These are phyloP conservation scores for Astrothelium macrocarpum DNA, from an alignment of 495 filamentous ascomycete genomes.

Conservation along the genomic window DNA sequence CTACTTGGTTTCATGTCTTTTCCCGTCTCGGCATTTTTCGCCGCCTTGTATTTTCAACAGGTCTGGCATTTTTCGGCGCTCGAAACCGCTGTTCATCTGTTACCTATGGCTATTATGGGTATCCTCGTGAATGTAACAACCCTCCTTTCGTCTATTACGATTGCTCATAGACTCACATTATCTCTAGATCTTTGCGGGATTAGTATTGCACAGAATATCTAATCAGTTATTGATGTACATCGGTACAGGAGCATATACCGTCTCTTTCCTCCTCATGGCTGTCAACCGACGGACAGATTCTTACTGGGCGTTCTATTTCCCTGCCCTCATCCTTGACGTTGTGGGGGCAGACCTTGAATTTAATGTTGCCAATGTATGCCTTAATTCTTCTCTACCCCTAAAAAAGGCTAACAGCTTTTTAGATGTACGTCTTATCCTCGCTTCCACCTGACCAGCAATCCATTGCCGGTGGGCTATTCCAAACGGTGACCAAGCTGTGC, in stretches of 20 bases:
- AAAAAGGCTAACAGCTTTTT: background rate
- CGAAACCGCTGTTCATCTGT: slow-evolving; percentile 27
- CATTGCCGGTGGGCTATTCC: slow-evolving; percentile 33
- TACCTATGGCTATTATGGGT: slow-evolving; percentile 31
- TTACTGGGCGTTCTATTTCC: slow-evolving; percentile 35
- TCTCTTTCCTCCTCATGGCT: slow-evolving; percentile 29
- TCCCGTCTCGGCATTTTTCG: slow-evolving; percentile 39
- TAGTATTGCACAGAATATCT: slow-evolving; percentile 31
- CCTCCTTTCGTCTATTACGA: background rate
- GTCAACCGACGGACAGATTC: slow-evolving; percentile 23
- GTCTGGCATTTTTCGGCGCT: slow-evolving; percentile 26
- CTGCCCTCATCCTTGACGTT: slow-evolving; percentile 27
- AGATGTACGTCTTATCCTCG: slow-evolving; percentile 36
- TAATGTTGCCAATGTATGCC: slow-evolving; percentile 49
- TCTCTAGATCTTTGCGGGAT: slow-evolving; percentile 26
- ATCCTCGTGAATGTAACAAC: slow-evolving; percentile 25
- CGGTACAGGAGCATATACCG: slow-evolving; percentile 24
- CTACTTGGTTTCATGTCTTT: slow-evolving; percentile 30
- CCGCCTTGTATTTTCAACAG: slow-evolving; percentile 46
- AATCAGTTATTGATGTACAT: slow-evolving; percentile 35
- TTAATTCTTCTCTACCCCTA: background rate
- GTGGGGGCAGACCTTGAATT: slow-evolving; percentile 42
- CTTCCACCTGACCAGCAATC: slow-evolving; percentile 30
- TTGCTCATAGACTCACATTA: background rate
- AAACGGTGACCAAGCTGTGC: slow-evolving; percentile 32